These are phyloP conservation scores for Cucurbita pepo DNA, from an alignment of 306 rosid species.

Conservation along the genomic window DNA sequence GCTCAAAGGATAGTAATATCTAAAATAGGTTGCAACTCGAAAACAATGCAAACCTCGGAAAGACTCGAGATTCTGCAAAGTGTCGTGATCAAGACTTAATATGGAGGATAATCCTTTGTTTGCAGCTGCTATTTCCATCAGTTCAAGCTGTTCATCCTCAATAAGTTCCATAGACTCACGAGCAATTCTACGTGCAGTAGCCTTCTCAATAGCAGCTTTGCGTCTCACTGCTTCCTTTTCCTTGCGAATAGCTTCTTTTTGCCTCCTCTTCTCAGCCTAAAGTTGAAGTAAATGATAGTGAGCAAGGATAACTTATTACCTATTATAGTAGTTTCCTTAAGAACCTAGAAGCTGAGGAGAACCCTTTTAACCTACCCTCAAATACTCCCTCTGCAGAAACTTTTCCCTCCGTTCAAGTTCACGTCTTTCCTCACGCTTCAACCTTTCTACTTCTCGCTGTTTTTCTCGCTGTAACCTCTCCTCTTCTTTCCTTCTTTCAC, in stretches of 20 bases:
- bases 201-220: conserved; percentile 92
- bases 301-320: background rate
- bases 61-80: conserved; percentile 71
- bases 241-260: conserved; percentile 77
- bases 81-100: conserved; percentile 69
- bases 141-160: conserved; percentile 93
- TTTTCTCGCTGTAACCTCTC: conserved; percentile 86
- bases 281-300: background rate
- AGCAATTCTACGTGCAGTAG: conserved; percentile 85
- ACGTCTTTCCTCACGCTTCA: conserved; percentile 75
- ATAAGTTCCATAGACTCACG: conserved; percentile 97
- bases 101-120: conserved; percentile 80
- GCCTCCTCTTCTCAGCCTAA: conserved; percentile 83
- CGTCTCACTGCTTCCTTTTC: conserved; percentile 87
- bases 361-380: conserved; percentile 44
- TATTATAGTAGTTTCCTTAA: background rate
- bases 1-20: background rate
- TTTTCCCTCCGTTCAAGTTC: conserved; percentile 85
- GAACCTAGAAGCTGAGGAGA: background rate
- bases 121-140: conserved; percentile 92
- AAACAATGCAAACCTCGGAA: conserved; percentile 47
- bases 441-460: conserved; percentile 81
- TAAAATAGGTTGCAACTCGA: background rate
- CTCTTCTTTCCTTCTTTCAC: conserved; percentile 92
- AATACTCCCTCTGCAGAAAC: conserved; percentile 57